Conservation (phyloP, 768 basidiomycete genomes). For the Suillus sp. region DNA sequence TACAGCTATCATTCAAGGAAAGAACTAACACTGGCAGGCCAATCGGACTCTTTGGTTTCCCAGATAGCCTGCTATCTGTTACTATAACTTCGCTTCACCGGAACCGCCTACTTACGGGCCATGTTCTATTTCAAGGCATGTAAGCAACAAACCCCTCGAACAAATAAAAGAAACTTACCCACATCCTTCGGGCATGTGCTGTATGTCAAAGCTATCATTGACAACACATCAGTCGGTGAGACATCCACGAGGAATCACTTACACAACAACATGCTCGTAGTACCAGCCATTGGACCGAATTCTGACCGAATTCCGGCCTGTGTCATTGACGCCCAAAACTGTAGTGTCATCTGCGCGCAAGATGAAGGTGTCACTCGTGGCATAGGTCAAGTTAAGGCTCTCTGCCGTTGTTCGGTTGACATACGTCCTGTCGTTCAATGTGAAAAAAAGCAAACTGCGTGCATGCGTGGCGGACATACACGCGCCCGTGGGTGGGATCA, state of each 20-base stretch:
- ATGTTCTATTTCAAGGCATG: conserved; percentile 21
- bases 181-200: conserved; percentile 36
- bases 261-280: conserved; percentile 23
- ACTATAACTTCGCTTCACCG: background rate
- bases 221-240: background rate
- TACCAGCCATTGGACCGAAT: conserved; percentile 27
- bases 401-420: conserved; percentile 28
- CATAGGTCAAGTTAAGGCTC: conserved; percentile 33
- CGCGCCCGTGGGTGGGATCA: conserved; percentile 69
- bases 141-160: background rate
- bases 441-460: background rate
- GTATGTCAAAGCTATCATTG: conserved; percentile 30
- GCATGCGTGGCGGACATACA: conserved; percentile 43
- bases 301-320: conserved; percentile 34
- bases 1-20: background rate
- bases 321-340: conserved; percentile 22
- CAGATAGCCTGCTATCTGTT: conserved; percentile 12
- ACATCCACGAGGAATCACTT: conserved; percentile 7
- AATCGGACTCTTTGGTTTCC: conserved; percentile 11
- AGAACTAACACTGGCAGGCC: conserved; percentile 21
- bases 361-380: conserved; percentile 28
- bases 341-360: conserved; percentile 33
- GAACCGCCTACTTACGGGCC: conserved; percentile 21
- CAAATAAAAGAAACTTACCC: conserved; percentile 20
- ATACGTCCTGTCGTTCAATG: conserved; percentile 24